Evolutionary conservation across 1,139 yeast genomes (phyloP), one percentile per base, ranked within the genome.

Genomic region (Kluyveromyces sp.): DNA sequence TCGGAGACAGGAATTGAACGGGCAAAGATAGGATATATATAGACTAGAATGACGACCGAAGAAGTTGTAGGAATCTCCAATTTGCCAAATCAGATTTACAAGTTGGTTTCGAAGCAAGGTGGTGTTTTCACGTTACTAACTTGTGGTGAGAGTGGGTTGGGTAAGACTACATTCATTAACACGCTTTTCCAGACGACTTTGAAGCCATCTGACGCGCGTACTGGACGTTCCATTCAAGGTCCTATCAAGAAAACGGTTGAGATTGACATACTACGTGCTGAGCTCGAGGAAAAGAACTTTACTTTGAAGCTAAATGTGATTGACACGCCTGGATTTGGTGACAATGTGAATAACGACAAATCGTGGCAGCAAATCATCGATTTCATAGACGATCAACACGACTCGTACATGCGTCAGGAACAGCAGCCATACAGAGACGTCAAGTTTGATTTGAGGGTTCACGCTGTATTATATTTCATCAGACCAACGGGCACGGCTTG

Each of bases 311-410:
- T 94, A 55, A 92, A 92, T 61, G 77, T 92, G 50, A 81, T 94
- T 58, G 99, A 92, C 68, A 92, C 98, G 6, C 98, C 98, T 21
- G 98, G 98, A 2, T 89, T 92, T 64, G 99, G 98, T 53, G 96
- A 90, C 69, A 88, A 89, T 65, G 95, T 92, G 59, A 85, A 92
- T 73, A 92, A 92, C 70, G 80, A 77, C 59, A 92, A 87, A 62
- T 79, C 96, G 46, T 94, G 97, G 97, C 85, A 84, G 57, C 92
- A 97, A 37, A 82, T 94, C 58, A 77, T 89, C 50, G 97, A 90
- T 65, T 92, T 90, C 61, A 78, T 92, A 53, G 98, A 92, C 67
- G 98, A 92, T 68, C 98, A 92, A 72, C 97, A 92, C 65, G 96
- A 92, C 68, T 77, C 86, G 31, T 90, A 71, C 65, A 85, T 92